These are phyloP conservation scores for Aspergillus baeticus DNA, from an alignment of 495 filamentous ascomycete genomes.

Conservation along the genomic window DNA sequence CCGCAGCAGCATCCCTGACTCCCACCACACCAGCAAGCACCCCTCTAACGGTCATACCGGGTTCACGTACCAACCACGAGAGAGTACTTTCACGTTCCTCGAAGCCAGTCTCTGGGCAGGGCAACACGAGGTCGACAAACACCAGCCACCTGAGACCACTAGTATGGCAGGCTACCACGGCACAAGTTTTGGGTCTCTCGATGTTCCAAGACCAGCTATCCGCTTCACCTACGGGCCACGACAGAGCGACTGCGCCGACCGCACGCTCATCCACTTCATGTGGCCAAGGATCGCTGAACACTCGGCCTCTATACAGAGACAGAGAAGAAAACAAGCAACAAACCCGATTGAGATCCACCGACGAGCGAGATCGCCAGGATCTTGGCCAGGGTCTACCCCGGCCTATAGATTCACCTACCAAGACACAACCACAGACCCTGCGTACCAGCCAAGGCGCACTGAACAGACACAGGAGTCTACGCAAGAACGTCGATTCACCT, in stretches of 20 bases:
- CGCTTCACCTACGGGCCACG: background rate
- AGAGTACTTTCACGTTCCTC: background rate
- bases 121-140: background rate
- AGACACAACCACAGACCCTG: too few species aligned
- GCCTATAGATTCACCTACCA: background rate
- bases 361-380: background rate
- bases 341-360: background rate
- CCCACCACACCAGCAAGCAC: conserved; percentile 16
- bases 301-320: background rate
- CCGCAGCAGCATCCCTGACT: conserved; percentile 26
- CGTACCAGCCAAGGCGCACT: background rate
- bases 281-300: background rate
- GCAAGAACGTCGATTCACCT: background rate
- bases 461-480: background rate
- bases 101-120: background rate
- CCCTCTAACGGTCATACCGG: background rate
- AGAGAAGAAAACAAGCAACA: background rate
- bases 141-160: conserved; percentile 1
- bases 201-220: background rate
- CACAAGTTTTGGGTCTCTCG: background rate
- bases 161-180: background rate
- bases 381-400: background rate
- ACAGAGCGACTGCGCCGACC: background rate
- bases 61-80: background rate
- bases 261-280: background rate